Percentiles rank a stretch among this genome's conserved stretches.
phyloP scores from a whole-genome alignment of 306 rosid species.

The Prunus mume region DNA sequence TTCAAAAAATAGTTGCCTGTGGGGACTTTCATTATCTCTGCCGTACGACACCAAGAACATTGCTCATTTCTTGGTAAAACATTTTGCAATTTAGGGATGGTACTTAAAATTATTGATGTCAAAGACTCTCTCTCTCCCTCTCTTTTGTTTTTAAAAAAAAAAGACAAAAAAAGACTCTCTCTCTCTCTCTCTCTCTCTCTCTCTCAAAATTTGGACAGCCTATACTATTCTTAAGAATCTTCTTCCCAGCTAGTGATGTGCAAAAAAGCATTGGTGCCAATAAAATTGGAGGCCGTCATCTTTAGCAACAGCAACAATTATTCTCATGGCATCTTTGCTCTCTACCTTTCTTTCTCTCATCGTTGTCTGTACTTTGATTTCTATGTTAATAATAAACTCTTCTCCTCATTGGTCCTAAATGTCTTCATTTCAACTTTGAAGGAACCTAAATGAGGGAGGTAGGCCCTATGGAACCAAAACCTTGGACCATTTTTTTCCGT shows the following conservation, averaged over 20 bases:
- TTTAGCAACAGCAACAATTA: slow-evolving; percentile 28
- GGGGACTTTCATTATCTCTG: not conserved
- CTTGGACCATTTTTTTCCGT: slow-evolving; percentile 20
- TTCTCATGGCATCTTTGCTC: slow-evolving; percentile 63
- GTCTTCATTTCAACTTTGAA: slow-evolving; percentile 9
- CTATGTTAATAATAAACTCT: not conserved
- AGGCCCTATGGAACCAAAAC: slow-evolving; percentile 33
- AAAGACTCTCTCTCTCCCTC: not conserved
- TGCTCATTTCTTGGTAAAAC: not conserved
- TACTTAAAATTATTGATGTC: not conserved
- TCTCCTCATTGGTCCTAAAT: slow-evolving; percentile 36
- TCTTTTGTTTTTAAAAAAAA: too few species aligned
- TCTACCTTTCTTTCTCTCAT: slow-evolving; percentile 48
- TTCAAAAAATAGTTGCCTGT: not conserved
- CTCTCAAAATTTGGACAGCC: slow-evolving; percentile 14
- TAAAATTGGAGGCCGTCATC: slow-evolving; percentile 32
- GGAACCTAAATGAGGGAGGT: slow-evolving; percentile 16
- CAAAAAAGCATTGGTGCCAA: slow-evolving; percentile 38
- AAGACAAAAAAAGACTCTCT: too few species aligned
- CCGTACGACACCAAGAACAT: not conserved
- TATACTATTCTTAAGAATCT: slow-evolving; percentile 36
- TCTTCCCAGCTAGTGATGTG: slow-evolving; percentile 23
- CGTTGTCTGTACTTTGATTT: slow-evolving; percentile 35
- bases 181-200: not conserved
- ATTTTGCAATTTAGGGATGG: not conserved